Conservation (phyloP, 148 eudicot species). For the Nyssa sinensis region DNA sequence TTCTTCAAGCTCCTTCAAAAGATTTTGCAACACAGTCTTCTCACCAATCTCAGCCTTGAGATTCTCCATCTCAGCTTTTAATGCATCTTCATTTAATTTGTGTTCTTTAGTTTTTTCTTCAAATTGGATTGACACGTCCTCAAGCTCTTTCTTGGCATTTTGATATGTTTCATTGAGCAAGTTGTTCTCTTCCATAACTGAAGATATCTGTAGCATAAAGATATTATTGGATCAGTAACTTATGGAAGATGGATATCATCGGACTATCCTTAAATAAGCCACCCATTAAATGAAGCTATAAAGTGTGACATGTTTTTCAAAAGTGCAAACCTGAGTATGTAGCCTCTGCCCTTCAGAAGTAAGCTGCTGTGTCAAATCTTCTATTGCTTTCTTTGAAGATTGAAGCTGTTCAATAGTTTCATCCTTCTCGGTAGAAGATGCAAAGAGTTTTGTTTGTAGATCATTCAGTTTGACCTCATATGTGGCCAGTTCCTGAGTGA, state of each 20-base stretch:
- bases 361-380: slow-evolving; percentile 62
- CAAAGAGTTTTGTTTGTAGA: slow-evolving; percentile 43
- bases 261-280: no score
- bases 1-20: slow-evolving; percentile 58
- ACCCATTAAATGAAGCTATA: no score
- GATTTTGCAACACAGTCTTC: slow-evolving; percentile 43
- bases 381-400: slow-evolving; percentile 47
- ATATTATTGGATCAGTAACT: neutral
- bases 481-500: slow-evolving; percentile 55
- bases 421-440: slow-evolving; percentile 48
- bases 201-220: slow-evolving; percentile 45
- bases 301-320: neutral
- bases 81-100: slow-evolving; percentile 34
- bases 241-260: no score
- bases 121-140: slow-evolving; percentile 38
- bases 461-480: slow-evolving; percentile 55
- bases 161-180: slow-evolving; percentile 40
- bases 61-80: slow-evolving; percentile 46
- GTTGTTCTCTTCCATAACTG: slow-evolving; percentile 53
- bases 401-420: slow-evolving; percentile 42
- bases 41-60: slow-evolving; percentile 39
- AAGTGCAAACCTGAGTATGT: slow-evolving; percentile 57
- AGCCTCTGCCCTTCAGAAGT: slow-evolving; percentile 62
- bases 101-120: slow-evolving; percentile 57
- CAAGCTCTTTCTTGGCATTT: slow-evolving; percentile 45